Evolutionary conservation across 2,329 filamentous ascomycete species (phyloP), one percentile per base, ranked within the genome.

Genomic region (Penicillium rolfsii): DNA sequence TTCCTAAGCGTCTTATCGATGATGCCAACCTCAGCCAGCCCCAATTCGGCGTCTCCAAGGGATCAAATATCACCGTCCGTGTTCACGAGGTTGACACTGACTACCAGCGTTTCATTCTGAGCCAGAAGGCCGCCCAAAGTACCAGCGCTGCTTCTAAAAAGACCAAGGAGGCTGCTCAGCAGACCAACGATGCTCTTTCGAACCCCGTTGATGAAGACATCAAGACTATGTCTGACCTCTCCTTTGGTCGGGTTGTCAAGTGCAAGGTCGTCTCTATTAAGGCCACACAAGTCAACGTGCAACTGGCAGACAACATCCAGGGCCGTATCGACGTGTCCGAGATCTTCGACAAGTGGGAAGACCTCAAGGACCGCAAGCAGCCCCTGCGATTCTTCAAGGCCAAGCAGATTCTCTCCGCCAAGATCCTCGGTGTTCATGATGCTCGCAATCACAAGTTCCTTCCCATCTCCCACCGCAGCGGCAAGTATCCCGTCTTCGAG

Each of bases 281-380:
- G 77, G 89, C 89, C 52, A 97, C 94, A 0, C 95, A 99, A 74
- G 81, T 98, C 58, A 98, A 98, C 67, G 92, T 99, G 5, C 87
- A 91, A 67, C 83, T 98, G 54, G 89, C 91, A 46, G 91, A 96
- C 71, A 92, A 93, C 65, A 83, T 96, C 8, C 91, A 96, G 73
- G 95, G 94, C n/a, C 91, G 95, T 19, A 88, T 99, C 61, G 94
- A 97, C 72, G 86, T 95, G 5, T 96, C 95, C 1, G 92, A 98
- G 74, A 79, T 93, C 12, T 99, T 96, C 74, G 91, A 97, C 74
- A 83, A 83, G 11, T 97, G 90, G 89, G 90, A 96, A 50, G 89
- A 94, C 46, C 95, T 99, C 70, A 83, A 87, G 58, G 87, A 97
- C 72, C 85, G 88, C 60, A 97, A 94, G 76, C 83, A 87, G 30